Conservation (phyloP, 805 yeast species). For the Metschnikowia sp. region DNA sequence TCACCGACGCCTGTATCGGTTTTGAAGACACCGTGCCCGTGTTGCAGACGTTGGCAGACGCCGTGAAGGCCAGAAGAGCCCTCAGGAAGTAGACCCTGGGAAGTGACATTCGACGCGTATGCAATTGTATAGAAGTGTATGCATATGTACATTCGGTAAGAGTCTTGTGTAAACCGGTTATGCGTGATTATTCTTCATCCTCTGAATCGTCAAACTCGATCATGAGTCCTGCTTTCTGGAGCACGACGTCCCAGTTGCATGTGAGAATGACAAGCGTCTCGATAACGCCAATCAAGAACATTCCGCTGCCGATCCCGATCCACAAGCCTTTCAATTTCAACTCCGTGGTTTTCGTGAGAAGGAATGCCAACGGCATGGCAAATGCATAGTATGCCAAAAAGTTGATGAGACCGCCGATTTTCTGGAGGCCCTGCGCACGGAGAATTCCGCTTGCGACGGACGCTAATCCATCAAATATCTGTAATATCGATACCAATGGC, state of each 20-base stretch:
- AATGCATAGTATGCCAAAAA: constrained; percentile 66
- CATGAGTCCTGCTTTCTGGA: constrained; percentile 29
- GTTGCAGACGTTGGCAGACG: constrained; percentile 73
- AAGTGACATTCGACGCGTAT: background rate
- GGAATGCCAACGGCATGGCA: constrained; percentile 65
- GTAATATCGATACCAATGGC: constrained; percentile 64
- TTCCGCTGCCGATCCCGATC: constrained; percentile 69
- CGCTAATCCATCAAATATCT: constrained; percentile 66
- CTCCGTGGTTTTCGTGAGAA: constrained; percentile 46
- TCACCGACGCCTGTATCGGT: constrained; percentile 94
- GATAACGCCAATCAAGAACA: constrained; percentile 48
- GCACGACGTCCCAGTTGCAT: constrained; percentile 52
- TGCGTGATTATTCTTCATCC: constrained; percentile 5
- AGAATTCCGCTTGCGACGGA: constrained; percentile 70
- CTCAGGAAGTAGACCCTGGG: constrained; percentile 7
- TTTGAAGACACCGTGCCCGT: constrained; percentile 87
- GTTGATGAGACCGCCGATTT: constrained; percentile 67
- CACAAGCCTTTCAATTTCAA: constrained; percentile 63
- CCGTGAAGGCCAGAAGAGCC: constrained; percentile 78
- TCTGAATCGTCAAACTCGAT: constrained; percentile 15
- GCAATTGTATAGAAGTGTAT: background rate
- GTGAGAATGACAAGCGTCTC: constrained; percentile 47
- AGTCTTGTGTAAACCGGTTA: too few relatives aligned
- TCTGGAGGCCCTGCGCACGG: constrained; percentile 75
- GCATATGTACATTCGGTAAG: background rate